Conservation (phyloP, 345 rosid species). For the Populus davidiana region DNA sequence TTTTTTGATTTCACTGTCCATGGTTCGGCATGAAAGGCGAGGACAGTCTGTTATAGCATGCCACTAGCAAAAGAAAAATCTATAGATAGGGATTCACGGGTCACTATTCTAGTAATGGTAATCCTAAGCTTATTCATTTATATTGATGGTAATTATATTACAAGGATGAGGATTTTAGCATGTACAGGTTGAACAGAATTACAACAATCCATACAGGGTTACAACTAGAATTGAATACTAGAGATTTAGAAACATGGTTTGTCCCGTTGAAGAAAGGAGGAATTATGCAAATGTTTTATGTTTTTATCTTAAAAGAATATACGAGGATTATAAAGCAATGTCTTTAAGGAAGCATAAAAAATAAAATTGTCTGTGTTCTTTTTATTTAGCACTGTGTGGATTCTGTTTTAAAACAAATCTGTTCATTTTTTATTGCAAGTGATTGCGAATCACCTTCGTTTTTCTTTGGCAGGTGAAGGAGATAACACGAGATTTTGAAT, state of each 20-base stretch:
- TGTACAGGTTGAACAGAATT: background rate
- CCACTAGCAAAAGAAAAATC: background rate
- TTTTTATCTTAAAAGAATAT: background rate
- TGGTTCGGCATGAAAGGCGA: background rate
- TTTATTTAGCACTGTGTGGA: background rate
- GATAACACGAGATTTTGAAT: conserved; percentile 43
- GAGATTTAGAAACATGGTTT: background rate
- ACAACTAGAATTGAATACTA: background rate
- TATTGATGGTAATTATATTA: background rate
- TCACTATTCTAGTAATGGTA: background rate
- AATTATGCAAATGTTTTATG: background rate
- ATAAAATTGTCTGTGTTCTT: background rate
- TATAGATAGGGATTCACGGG: background rate
- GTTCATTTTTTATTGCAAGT: background rate
- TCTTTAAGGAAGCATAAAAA: background rate
- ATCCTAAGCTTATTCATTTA: background rate
- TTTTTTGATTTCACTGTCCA: background rate
- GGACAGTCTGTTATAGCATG: background rate
- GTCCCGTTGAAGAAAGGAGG: background rate
- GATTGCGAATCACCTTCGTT: background rate
- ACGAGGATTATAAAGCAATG: background rate
- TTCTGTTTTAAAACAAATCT: background rate
- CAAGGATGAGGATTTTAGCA: background rate
- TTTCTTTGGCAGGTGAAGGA: conserved; percentile 46
- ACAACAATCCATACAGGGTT: background rate